Base-by-base conservation (phyloP, 176 grass and related monocot genomes). In the Carex myosuroides region DNA sequence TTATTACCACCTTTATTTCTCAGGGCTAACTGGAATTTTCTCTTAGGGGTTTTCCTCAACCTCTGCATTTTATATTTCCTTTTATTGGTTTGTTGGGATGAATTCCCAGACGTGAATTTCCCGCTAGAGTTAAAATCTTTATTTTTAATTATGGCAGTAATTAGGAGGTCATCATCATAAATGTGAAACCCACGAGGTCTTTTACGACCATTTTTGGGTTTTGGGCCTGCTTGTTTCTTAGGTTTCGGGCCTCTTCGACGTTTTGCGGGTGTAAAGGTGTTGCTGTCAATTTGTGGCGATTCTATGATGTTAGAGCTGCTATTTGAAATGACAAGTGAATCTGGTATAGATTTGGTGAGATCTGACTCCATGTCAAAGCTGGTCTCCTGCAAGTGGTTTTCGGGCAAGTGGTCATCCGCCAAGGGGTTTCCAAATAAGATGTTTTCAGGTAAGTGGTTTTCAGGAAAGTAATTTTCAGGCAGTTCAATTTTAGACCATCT, bases 161-260 rank as follows among this genome's bases (percentile, higher is more conserved):
- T 92, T 89, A 99, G 87, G 88, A 95, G 93, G 68, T 99, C 96
- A 74, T 99, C 88, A 13, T 99, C 96, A 68, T 89, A 89, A 88
- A 99, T 95, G 16, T 89, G 89, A 68, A 99, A 90, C n/a, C 89
- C 91, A 78, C 84, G 88, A 72, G 96, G 93, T 71, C 93, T 91
- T 88, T 99, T 99, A 59, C 83, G 89, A 29, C 73, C 64, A 53
- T 46, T 87, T 76, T 81, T 82, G 41, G 58, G 20, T 83, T 83
- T 83, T 41, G 61, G 20, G 63, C 60, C 81, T 32, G 42, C 20
- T 26, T 63, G 81, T 11, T 83, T 83, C 68, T 83, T 83, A 3
- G 81, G 81, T 46, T 83, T 83, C 18, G 61, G 81, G 20, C 81
- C 81, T 66, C 81, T 83, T 63, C 30, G 68, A 69, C 60, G 56